Percentiles rank a stretch among this genome's conserved stretches.
Conservation (phyloP, 768 basidiomycete species). For the Leccinum uliginosum region DNA sequence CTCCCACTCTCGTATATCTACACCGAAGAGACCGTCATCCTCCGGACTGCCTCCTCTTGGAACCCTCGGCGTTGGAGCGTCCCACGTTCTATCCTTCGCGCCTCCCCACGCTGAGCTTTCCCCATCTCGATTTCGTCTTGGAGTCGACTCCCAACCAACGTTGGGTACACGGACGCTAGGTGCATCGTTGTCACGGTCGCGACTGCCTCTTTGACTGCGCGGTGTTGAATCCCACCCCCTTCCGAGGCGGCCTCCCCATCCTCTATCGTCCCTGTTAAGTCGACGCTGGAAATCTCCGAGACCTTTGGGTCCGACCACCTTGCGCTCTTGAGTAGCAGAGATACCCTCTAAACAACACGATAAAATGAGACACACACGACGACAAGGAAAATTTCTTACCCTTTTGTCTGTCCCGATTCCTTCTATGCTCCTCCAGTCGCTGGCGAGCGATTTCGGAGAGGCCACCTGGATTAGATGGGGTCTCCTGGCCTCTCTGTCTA, state of each 20-base stretch:
- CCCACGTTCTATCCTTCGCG: constrained; percentile 59
- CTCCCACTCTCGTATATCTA: constrained; percentile 92
- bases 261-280: constrained; percentile 69
- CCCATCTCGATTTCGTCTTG: constrained; percentile 51
- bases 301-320: constrained; percentile 63
- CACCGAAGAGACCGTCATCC: constrained; percentile 54
- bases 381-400: constrained; percentile 34
- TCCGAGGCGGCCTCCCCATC: constrained; percentile 37
- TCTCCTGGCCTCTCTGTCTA: constrained; percentile 81
- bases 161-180: constrained; percentile 90
- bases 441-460: constrained; percentile 71
- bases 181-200: constrained; percentile 46
- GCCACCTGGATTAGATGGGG: constrained; percentile 90
- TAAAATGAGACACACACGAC: not conserved
- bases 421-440: constrained; percentile 73
- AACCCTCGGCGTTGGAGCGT: constrained; percentile 77
- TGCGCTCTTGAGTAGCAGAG: constrained; percentile 50
- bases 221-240: constrained; percentile 60
- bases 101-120: constrained; percentile 63
- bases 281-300: constrained; percentile 91
- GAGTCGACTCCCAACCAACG: constrained; percentile 93
- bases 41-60: constrained; percentile 67
- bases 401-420: constrained; percentile 62
- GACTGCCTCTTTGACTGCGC: constrained; percentile 47
- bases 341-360: constrained; percentile 58